Evolutionary conservation across 495 filamentous ascomycete species (phyloP).

Genomic region (Aspergillus olivimuriae): DNA sequence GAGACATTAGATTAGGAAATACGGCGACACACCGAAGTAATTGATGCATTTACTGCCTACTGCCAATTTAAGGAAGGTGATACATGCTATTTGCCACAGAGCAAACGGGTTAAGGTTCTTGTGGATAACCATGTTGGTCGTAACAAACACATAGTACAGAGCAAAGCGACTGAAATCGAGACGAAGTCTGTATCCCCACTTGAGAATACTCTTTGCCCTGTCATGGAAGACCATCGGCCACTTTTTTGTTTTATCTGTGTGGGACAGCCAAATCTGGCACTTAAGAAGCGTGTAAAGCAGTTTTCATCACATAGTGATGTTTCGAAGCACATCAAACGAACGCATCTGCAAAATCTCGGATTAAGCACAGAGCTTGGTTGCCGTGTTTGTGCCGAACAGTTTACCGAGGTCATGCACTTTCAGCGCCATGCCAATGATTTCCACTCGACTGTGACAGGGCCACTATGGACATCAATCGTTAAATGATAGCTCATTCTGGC

Average conservation of each 20-base stretch:
- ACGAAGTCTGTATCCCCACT: no score
- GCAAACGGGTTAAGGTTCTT: constrained; percentile 21
- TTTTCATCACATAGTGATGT: constrained; percentile 28
- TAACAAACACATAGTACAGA: constrained; percentile 16
- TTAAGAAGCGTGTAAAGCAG: constrained; percentile 19
- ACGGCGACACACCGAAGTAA: constrained; percentile 22
- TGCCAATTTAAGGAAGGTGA: constrained; percentile 25
- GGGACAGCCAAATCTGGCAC: constrained; percentile 22
- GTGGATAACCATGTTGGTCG: constrained; percentile 5
- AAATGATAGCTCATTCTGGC: no score
- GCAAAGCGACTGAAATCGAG: constrained; percentile 22
- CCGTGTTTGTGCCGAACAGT: constrained; percentile 14
- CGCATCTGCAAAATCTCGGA: constrained; percentile 25
- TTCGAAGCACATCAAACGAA: constrained; percentile 37
- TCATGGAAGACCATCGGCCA: no score
- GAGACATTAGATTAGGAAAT: constrained; percentile 27
- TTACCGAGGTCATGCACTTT: constrained; percentile 12
- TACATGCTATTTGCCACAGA: constrained; percentile 15
- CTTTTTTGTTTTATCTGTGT: constrained; percentile 35
- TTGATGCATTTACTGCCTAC: constrained; percentile 29
- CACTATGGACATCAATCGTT: no score
- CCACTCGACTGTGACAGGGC: constrained; percentile 15
- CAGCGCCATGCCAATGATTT: constrained; percentile 15
- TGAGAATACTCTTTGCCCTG: no score
- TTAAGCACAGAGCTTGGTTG: constrained; percentile 9